Percentiles rank a stretch among this genome's conserved stretches.
Evolutionary conservation across 1,284 basidiomycete genomes (phyloP).

Genomic region (Sanghuangporus baumii): DNA sequence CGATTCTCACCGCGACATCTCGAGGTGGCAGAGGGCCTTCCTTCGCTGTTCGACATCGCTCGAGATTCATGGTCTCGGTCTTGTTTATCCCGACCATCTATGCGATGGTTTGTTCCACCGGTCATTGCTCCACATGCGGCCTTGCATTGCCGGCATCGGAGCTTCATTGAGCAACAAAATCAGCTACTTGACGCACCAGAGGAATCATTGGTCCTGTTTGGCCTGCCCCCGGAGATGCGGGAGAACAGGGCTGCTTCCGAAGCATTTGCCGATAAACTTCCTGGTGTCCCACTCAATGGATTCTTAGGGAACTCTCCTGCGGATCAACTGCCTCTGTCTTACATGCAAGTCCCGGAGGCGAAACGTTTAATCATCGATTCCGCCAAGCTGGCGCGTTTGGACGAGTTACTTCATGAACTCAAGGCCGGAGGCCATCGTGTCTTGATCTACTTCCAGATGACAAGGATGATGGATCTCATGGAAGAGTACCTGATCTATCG

Average conservation of each 20-base stretch:
- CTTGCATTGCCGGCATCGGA: constrained; percentile 70
- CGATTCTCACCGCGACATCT: constrained; percentile 33
- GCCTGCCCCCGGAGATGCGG: constrained; percentile 66
- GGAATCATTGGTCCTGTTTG: constrained; percentile 79
- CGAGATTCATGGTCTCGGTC: constrained; percentile 63
- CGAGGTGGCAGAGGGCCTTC: constrained; percentile 39
- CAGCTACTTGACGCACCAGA: constrained; percentile 58
- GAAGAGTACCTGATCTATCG: constrained; percentile 98
- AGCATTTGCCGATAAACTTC: constrained; percentile 47
- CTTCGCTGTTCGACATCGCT: constrained; percentile 60
- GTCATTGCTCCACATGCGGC: constrained; percentile 83
- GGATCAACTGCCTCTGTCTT: constrained; percentile 78
- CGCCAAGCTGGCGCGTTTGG: constrained; percentile 90
- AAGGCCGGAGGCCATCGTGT: constrained; percentile 94
- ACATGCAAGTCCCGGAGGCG: constrained; percentile 92
- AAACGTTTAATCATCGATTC: constrained; percentile 97
- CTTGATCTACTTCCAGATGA: constrained; percentile 99
- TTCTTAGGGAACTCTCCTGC: constrained; percentile 62
- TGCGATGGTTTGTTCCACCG: constrained; percentile 79
- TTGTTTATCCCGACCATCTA: constrained; percentile 71
- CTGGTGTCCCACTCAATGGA: constrained; percentile 64
- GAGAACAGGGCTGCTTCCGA: constrained; percentile 57
- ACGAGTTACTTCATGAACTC: constrained; percentile 84
- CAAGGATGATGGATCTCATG: constrained; percentile 99
- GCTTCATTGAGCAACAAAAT: constrained; percentile 72